Conservation (phyloP, 2,329 filamentous ascomycete species). For the Ramularia endophylla region DNA sequence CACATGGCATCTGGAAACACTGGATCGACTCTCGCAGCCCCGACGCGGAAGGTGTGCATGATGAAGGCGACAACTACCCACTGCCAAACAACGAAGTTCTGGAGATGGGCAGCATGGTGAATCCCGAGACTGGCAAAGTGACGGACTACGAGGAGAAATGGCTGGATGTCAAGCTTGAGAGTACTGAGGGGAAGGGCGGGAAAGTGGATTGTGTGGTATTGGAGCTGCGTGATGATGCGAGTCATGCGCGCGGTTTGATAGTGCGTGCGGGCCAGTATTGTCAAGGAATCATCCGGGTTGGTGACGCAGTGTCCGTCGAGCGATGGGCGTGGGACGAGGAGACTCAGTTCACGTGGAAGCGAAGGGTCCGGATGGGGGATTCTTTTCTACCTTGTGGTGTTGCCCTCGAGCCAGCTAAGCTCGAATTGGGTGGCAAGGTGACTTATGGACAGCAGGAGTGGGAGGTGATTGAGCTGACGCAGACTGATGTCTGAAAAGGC, state of each 20-base stretch:
- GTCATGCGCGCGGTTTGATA: constrained; percentile 43
- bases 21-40: constrained; percentile 52
- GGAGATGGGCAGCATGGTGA: constrained; percentile 56
- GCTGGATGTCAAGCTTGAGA: constrained; percentile 34
- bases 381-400: constrained; percentile 37
- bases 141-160: constrained; percentile 48
- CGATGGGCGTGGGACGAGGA: constrained; percentile 45
- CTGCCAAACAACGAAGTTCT: constrained; percentile 38
- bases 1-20: constrained; percentile 48
- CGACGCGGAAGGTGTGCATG: constrained; percentile 36
- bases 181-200: constrained; percentile 36
- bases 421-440: constrained; percentile 29
- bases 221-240: constrained; percentile 19
- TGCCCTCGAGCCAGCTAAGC: constrained; percentile 27
- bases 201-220: constrained; percentile 15
- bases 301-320: constrained; percentile 44
- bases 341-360: constrained; percentile 30
- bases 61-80: constrained; percentile 54
- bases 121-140: constrained; percentile 47
- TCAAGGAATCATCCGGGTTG: constrained; percentile 51
- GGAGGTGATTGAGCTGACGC: constrained; percentile 33
- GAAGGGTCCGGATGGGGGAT: constrained; percentile 34
- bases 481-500: no score
- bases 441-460: constrained; percentile 32
- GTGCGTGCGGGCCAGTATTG: constrained; percentile 50